These are phyloP conservation scores for Tylopilus felleus DNA, from an alignment of 768 basidiomycete genomes.

Conservation along the genomic window DNA sequence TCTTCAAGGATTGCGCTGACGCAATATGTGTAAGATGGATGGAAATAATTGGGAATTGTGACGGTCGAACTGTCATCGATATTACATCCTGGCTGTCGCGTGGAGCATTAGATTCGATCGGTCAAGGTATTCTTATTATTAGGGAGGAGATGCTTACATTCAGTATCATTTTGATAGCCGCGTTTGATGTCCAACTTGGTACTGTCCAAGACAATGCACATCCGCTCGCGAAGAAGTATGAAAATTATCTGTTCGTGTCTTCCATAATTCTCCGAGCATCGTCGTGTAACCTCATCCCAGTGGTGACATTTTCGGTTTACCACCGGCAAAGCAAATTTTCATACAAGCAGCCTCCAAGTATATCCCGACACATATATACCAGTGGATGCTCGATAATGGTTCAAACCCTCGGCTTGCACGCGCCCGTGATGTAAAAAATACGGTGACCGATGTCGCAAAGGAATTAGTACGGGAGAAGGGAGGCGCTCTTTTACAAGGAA, in stretches of 20 bases:
- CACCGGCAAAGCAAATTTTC: conserved; percentile 7
- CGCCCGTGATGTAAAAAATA: neutral
- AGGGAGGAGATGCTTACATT: too few relatives aligned
- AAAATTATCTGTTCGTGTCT: conserved; percentile 4
- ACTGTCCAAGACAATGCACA: neutral
- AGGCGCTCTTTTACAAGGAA: conserved; percentile 8
- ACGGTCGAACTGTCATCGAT: conserved; percentile 10
- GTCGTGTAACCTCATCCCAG: neutral
- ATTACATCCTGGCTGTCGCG: conserved; percentile 33
- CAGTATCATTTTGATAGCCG: conserved; percentile 27
- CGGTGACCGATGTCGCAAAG: conserved; percentile 1
- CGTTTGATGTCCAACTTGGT: conserved; percentile 38
- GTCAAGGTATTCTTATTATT: conserved; percentile 26
- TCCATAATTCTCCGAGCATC: too few relatives aligned
- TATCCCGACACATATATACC: neutral
- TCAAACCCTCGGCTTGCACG: neutral
- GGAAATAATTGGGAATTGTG: conserved; percentile 8
- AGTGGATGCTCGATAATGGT: neutral
- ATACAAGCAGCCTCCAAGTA: conserved; percentile 5
- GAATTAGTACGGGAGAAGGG: conserved; percentile 8
- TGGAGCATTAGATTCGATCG: conserved; percentile 47
- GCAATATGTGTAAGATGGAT: conserved; percentile 14
- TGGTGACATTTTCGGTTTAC: conserved; percentile 9
- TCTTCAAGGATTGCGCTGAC: conserved; percentile 40
- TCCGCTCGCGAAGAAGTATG: conserved; percentile 4